phyloP scores from a whole-genome alignment of 306 rosid species.

The Prunus salicina region DNA sequence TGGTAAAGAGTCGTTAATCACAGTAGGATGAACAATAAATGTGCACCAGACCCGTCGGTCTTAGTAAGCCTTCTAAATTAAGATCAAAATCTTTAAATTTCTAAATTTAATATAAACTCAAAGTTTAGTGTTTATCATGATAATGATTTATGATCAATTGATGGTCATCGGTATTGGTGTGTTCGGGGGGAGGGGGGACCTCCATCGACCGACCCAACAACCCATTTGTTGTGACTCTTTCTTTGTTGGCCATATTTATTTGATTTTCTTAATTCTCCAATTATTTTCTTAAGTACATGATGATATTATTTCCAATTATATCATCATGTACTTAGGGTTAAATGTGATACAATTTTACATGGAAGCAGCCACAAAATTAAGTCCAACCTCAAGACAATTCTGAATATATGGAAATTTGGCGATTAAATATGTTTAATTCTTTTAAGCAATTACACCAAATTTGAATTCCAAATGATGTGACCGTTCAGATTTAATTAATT shows the following conservation, averaged over 20 bases:
- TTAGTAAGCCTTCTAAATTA: background rate
- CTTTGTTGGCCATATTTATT: background rate
- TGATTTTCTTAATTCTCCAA: background rate
- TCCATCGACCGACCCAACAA: background rate
- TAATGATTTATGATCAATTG: background rate
- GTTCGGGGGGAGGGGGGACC: background rate
- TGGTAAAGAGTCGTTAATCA: too few species aligned
- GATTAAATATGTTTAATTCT: too few species aligned
- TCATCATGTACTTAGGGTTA: too few species aligned
- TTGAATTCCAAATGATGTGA: too few species aligned
- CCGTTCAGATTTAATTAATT: accelerated
- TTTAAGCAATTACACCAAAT: too few species aligned
- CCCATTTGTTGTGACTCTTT: background rate
- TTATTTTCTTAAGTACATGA: background rate
- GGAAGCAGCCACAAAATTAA: too few species aligned
- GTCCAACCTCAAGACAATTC: too few species aligned
- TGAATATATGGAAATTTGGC: too few species aligned
- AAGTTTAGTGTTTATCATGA: background rate
- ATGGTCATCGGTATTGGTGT: background rate
- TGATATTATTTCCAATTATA: too few species aligned
- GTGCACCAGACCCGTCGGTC: background rate
- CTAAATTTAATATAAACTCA: background rate
- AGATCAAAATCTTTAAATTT: background rate
- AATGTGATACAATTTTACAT: too few species aligned
- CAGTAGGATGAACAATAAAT: background rate